Evolutionary conservation across 1,284 basidiomycete genomes (phyloP).

Genomic region (Leccinum pallidistipes): DNA sequence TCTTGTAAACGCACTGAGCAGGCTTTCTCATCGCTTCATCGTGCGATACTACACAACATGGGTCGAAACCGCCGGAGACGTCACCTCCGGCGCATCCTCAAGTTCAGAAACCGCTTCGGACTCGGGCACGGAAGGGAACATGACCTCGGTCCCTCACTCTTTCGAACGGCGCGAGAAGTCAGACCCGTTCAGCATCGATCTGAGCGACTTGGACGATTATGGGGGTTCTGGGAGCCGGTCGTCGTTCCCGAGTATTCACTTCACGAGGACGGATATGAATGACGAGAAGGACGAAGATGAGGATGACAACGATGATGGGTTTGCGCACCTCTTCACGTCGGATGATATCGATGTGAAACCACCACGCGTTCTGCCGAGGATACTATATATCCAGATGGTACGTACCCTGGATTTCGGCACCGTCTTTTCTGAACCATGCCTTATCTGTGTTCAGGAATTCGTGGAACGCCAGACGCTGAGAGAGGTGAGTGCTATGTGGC

Average conservation of each 20-base stretch:
- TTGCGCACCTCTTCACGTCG: slow-evolving; percentile 39
- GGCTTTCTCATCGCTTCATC: slow-evolving; percentile 87
- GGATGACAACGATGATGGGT: slow-evolving; percentile 39
- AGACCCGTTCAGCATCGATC: slow-evolving; percentile 57
- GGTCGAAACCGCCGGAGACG: slow-evolving; percentile 66
- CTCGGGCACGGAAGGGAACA: slow-evolving; percentile 44
- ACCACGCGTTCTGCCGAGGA: slow-evolving; percentile 52
- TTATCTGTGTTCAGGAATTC: slow-evolving; percentile 59
- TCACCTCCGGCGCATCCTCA: slow-evolving; percentile 48
- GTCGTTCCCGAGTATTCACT: slow-evolving; percentile 81
- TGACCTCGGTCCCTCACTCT: slow-evolving; percentile 52
- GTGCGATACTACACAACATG: slow-evolving; percentile 89
- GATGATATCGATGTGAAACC: slow-evolving; percentile 27
- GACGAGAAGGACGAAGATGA: slow-evolving; percentile 44
- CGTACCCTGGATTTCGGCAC: not conserved
- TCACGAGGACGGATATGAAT: slow-evolving; percentile 44
- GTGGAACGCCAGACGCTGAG: slow-evolving; percentile 85
- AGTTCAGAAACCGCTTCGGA: slow-evolving; percentile 41
- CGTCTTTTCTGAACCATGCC: not conserved
- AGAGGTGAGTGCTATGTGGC: slow-evolving; percentile 49
- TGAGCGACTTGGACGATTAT: slow-evolving; percentile 58
- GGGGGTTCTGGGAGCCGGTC: slow-evolving; percentile 50
- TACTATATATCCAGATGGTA: slow-evolving; percentile 91
- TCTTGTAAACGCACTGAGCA: slow-evolving; percentile 89
- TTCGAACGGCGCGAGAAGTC: slow-evolving; percentile 35